phyloP scores from a whole-genome alignment of 2,329 filamentous ascomycete genomes.

The Claviceps humidiphila region DNA sequence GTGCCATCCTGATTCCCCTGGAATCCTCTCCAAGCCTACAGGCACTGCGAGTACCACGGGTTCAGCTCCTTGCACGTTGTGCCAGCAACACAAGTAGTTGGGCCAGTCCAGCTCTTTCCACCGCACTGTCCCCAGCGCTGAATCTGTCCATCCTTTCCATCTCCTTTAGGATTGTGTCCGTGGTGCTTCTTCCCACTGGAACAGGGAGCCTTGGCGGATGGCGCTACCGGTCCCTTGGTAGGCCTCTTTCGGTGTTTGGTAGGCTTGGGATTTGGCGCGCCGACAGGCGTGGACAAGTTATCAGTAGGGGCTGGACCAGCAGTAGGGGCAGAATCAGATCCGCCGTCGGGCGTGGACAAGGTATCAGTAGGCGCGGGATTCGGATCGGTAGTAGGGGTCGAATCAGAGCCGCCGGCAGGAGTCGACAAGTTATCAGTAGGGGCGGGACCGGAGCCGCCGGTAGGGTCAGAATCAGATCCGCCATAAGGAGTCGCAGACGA shows the following conservation, averaged over 20 bases:
- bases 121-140: slow-evolving; percentile 1
- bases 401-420: neutral
- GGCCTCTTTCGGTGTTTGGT: neutral
- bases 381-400: neutral
- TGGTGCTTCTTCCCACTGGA: neutral
- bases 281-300: neutral
- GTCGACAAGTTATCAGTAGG: neutral
- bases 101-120: neutral
- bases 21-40: neutral
- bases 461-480: neutral
- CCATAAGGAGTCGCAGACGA: neutral
- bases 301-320: neutral
- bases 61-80: neutral
- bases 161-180: neutral
- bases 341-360: no score
- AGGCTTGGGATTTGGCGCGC: neutral
- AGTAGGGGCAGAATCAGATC: no score
- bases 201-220: neutral
- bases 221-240: no score
- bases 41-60: slow-evolving; percentile 2
- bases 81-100: slow-evolving; percentile 1
- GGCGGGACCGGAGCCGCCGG: neutral
- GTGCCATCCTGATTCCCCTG: no score
- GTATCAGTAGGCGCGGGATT: no score
- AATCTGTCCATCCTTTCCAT: neutral